Percentiles rank a stretch among this genome's conserved stretches.
phyloP scores from a whole-genome alignment of 768 basidiomycete genomes.

The Leccinellum luteum region DNA sequence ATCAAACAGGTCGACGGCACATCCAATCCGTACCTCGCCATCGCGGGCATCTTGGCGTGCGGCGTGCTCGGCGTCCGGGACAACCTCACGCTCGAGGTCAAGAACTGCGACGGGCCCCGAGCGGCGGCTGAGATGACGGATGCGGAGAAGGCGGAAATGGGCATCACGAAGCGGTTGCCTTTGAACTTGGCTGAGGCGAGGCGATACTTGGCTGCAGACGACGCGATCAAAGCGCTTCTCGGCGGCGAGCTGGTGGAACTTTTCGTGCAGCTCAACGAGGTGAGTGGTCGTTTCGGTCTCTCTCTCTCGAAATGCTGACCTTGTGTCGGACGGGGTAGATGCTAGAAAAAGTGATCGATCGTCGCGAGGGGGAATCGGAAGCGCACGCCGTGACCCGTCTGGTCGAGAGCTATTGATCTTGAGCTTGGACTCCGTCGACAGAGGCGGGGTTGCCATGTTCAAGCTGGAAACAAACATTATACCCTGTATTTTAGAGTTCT shows the following conservation, averaged over 20 bases:
- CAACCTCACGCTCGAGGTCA: constrained; percentile 34
- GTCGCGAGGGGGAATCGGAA: constrained; percentile 26
- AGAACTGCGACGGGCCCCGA: constrained; percentile 34
- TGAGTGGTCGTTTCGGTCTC: constrained; percentile 16
- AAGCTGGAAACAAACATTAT: too few species aligned
- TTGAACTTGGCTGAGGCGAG: constrained; percentile 49
- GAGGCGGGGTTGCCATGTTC: background rate
- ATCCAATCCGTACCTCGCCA: constrained; percentile 55
- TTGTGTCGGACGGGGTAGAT: constrained; percentile 4
- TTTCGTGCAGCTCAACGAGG: constrained; percentile 53
- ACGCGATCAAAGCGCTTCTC: constrained; percentile 38
- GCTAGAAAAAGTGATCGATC: constrained; percentile 22
- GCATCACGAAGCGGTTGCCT: constrained; percentile 53
- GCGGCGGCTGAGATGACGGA: constrained; percentile 44
- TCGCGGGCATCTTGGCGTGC: constrained; percentile 54
- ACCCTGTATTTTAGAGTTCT: background rate
- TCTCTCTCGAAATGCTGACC: background rate
- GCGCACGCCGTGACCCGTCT: constrained; percentile 25
- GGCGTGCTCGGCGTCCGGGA: constrained; percentile 52
- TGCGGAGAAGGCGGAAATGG: constrained; percentile 41
- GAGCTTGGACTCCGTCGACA: background rate
- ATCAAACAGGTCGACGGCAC: constrained; percentile 61
- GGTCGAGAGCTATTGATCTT: constrained; percentile 27
- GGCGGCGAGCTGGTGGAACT: constrained; percentile 45
- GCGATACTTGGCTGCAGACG: constrained; percentile 35